These are phyloP conservation scores for Hawksworthiomyces lignivorus DNA, from an alignment of 2,329 filamentous ascomycete genomes.

Conservation along the genomic window DNA sequence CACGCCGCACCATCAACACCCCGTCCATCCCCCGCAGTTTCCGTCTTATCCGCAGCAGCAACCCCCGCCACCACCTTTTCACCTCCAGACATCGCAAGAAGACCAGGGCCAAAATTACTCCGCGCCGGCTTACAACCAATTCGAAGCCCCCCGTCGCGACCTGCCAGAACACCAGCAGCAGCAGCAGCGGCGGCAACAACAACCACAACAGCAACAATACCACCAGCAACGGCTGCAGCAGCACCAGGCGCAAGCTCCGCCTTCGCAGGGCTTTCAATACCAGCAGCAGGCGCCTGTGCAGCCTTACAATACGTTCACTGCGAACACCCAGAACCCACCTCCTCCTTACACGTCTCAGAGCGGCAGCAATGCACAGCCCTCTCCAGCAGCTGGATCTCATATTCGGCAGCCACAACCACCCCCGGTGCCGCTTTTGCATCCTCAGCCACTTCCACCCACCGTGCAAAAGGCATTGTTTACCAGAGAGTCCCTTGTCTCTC, in stretches of 20 bases:
- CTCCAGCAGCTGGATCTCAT: background rate
- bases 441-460: conserved; percentile 47
- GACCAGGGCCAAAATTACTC: background rate
- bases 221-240: background rate
- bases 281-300: background rate
- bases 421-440: conserved; percentile 30
- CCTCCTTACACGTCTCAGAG: background rate
- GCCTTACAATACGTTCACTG: background rate
- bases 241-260: background rate
- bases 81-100: conserved; percentile 2
- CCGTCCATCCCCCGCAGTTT: conserved; percentile 40
- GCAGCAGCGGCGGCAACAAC: background rate
- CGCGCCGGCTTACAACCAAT: background rate
- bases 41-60: conserved; percentile 28
- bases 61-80: background rate
- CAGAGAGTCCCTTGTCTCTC: conserved; percentile 29
- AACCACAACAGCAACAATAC: background rate
- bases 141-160: background rate
- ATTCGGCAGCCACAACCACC: conserved; percentile 1
- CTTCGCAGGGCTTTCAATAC: too few species aligned
- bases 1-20: conserved; percentile 48
- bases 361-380: background rate
- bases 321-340: background rate
- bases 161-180: conserved; percentile 2
- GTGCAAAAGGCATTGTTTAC: conserved; percentile 47